Base-by-base conservation (phyloP, 2,329 filamentous ascomycete genomes). In the Aspergillus alliaceus region DNA sequence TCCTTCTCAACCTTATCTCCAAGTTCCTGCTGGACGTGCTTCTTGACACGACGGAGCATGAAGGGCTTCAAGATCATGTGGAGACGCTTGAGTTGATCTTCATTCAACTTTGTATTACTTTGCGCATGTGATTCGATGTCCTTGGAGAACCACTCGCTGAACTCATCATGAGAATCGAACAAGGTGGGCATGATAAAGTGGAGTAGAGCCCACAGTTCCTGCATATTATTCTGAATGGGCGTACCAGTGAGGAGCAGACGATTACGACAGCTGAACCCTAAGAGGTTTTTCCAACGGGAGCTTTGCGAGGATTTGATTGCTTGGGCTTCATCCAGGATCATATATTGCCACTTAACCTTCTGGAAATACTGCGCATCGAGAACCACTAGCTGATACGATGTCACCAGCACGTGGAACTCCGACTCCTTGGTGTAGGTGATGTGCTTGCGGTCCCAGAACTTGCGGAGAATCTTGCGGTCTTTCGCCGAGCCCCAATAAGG, bases 161-260 rank as follows among this genome's bases (percentile, higher is more conserved):
- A 81, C 59, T 81, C 79, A 57, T 81, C 79, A 49, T 81, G 79
- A 12, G 78, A 80, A 62, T 81, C 95, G 76, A 99, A 99, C 51
- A 99, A 82, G 42, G 91, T 96, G n/a, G 95, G 95, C 95, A 99
- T 98, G 79, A 98, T 98, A 79, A 99, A 99, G 82, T 99, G 95
- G 20, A 99, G 83, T 64, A 99, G 78, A 29, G 95, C 95, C 95
- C 95, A 99, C 58, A 99, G 78, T 77, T 99, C 93, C 76, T 98
- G 95, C 95, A 99, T 99, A 82, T 98, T 99, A 80, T 99, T 99
- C 76, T 99, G 95, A 64, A 99, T 98, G 2, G 95, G 95, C 0
- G 95, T 99, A 78, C 95, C 95, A 0, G 95, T 99, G 20, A 99
- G 84, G 44, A 99, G 80, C 47, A 99, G 84, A 64, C 95, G 87